Evolutionary conservation across 2,329 filamentous ascomycete genomes (phyloP), one percentile per base, ranked within the genome.

Genomic region (Colletotrichum truncatum): DNA sequence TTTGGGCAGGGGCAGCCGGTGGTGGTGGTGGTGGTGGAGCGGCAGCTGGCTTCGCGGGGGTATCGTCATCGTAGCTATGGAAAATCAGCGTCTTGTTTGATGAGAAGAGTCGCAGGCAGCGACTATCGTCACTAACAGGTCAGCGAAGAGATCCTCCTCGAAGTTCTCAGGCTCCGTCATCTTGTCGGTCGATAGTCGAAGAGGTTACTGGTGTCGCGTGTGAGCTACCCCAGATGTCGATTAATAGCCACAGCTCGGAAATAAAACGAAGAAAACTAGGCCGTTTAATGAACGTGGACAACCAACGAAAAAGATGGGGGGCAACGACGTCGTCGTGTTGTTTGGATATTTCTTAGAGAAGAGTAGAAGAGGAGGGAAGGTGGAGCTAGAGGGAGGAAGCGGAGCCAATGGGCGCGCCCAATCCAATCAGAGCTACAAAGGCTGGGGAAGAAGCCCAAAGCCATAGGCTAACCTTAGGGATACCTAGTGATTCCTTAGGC

Each of bases 71-170:
- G 74, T 92, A 91, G 66, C 90, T 91, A 9, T 28, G 9, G 5
- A 45, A 18, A 41, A 28, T 66, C 32, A 56, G 48, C 23, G 43
- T 43, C 14, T 26, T 18, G 51, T n/a, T 26, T 51, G 38, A 18
- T 46, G 12, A 28, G 57, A n/a, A n/a, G n/a, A 36, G 52, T 58
- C 36, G 36, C 66, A 85, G 25, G 34, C 18, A 30, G 21, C 25
- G 11, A 4, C n/a, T 21, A 18, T 45, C 21, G 51, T 43, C 18
- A 71, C 93, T 81, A 84, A 97, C 94, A 97, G 88, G 81, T 97
- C 94, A 73, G 94, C 94, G 80, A 97, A 97, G 80, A 97, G 92
- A 85, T 97, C 94, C 75, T 97, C 94, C 72, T 97, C 94, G 71
- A 93, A 90, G 71, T 93, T 92, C 74, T 94, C 92, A 56, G 87